phyloP scores from a whole-genome alignment of 2,329 filamentous ascomycete species.

The Huntiella abstrusa region DNA sequence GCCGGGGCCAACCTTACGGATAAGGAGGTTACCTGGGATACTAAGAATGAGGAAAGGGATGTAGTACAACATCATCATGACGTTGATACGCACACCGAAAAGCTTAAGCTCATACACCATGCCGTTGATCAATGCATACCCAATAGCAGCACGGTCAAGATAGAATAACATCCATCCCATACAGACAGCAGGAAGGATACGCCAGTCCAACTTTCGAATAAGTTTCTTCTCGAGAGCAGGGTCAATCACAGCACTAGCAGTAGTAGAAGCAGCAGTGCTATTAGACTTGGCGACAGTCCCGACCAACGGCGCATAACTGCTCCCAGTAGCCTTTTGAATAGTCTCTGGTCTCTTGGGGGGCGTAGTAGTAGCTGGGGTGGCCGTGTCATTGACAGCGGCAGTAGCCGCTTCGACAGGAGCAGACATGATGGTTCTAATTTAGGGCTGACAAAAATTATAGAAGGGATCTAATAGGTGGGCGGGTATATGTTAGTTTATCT shows the following conservation, averaged over 20 bases:
- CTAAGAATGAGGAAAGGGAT: conserved; percentile 14
- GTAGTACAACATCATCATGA: conserved; percentile 14
- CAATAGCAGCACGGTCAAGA: conserved; percentile 18
- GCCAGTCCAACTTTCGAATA: conserved; percentile 11
- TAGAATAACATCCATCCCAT: conserved; percentile 12
- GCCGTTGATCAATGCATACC: conserved; percentile 26
- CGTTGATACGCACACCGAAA: conserved; percentile 38
- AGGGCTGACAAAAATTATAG: too few species aligned
- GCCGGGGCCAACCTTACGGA: conserved; percentile 14
- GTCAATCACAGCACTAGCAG: neutral
- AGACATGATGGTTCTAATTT: neutral
- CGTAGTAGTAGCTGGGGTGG: neutral
- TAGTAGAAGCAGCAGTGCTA: neutral
- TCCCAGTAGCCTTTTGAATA: conserved; percentile 5
- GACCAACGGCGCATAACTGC: conserved; percentile 1
- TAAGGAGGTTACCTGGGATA: conserved; percentile 14
- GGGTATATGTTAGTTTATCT: too few species aligned
- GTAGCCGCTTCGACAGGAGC: neutral
- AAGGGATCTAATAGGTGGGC: too few species aligned
- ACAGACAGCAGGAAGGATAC: conserved; percentile 11
- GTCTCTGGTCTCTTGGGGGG: conserved; percentile 2
- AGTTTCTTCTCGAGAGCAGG: neutral
- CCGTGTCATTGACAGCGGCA: neutral
- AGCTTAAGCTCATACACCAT: conserved; percentile 40
- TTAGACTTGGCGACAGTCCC: neutral